Percentiles rank a stretch among this genome's conserved stretches.
Conservation (phyloP, 129 eudicot species). For the Flaveria trinervia region DNA sequence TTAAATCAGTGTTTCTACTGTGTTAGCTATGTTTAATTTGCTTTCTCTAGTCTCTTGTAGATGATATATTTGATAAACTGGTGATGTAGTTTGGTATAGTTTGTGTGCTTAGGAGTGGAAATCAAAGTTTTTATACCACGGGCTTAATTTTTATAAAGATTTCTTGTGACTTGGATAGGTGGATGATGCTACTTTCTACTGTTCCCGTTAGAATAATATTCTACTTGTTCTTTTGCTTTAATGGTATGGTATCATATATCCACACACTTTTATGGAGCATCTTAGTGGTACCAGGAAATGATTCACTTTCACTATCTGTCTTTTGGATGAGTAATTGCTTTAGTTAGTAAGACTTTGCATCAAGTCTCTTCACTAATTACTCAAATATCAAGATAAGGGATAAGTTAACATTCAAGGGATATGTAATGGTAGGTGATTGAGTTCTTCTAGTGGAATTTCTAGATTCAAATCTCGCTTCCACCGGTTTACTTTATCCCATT, state of each 20-base stretch:
- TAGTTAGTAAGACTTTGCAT: background rate
- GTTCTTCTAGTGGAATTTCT: background rate
- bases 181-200: background rate
- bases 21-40: background rate
- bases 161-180: constrained; percentile 1
- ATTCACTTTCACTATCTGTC: constrained; percentile 4
- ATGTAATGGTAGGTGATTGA: background rate
- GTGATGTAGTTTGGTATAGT: background rate
- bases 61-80: background rate
- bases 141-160: constrained; percentile 15
- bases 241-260: background rate
- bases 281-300: constrained; percentile 12
- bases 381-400: constrained; percentile 4
- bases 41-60: background rate
- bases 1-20: background rate
- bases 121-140: constrained; percentile 11
- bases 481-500: background rate
- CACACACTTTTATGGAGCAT: constrained; percentile 8
- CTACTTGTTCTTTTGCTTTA: constrained; percentile 6
- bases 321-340: constrained; percentile 16
- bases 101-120: background rate
- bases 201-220: background rate
- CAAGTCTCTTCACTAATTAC: constrained; percentile 17
- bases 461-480: background rate
- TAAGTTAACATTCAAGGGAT: background rate